Evolutionary conservation across 2,329 filamentous ascomycete genomes (phyloP).

Genomic region (Claviceps capensis): DNA sequence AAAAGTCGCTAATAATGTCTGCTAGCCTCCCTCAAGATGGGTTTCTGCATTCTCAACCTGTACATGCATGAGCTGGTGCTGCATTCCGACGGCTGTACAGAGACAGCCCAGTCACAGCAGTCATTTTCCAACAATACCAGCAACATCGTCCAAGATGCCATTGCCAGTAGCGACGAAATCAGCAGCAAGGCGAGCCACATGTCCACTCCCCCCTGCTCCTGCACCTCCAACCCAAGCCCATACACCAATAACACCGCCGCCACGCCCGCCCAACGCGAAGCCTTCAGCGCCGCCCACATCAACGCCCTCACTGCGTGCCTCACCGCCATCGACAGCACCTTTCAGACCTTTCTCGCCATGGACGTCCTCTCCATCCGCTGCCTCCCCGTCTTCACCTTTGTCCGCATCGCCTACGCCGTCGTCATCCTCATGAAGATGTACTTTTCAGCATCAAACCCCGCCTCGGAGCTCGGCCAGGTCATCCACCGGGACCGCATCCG

Average conservation of each 20-base stretch:
- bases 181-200: too few species aligned
- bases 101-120: too few species aligned
- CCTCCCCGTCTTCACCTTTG: constrained; percentile 57
- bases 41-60: constrained; percentile 51
- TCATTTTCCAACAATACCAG: too few species aligned
- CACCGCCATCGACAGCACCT: constrained; percentile 49
- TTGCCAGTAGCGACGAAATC: constrained; percentile 13
- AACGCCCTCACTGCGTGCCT: constrained; percentile 55
- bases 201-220: constrained; percentile 26
- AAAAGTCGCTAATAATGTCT: background rate
- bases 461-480: constrained; percentile 54
- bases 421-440: constrained; percentile 64
- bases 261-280: constrained; percentile 23
- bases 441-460: constrained; percentile 49
- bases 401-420: constrained; percentile 56
- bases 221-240: constrained; percentile 15
- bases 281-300: constrained; percentile 40
- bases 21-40: constrained; percentile 47
- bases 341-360: constrained; percentile 51
- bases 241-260: constrained; percentile 22
- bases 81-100: constrained; percentile 42
- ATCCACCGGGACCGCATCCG: constrained; percentile 56
- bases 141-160: constrained; percentile 28
- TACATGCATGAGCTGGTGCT: constrained; percentile 68
- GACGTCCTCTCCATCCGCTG: constrained; percentile 45